Conservation (phyloP, 768 basidiomycete species). For the Pisolithus tinctorius region DNA sequence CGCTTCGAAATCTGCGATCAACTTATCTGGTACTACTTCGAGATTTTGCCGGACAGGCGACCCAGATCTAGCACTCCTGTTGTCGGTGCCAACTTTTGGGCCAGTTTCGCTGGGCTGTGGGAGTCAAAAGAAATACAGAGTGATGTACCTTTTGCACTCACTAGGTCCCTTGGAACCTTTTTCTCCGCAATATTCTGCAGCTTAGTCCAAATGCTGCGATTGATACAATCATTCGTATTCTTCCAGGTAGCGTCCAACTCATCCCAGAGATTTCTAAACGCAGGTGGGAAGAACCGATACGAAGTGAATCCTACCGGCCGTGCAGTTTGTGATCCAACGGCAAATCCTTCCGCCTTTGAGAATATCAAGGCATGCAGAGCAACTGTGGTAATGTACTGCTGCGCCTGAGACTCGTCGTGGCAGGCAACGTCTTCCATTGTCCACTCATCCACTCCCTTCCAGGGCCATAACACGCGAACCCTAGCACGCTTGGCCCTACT, state of each 20-base stretch:
- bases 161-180: slow-evolving; percentile 34
- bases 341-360: slow-evolving; percentile 57
- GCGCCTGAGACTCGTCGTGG: slow-evolving; percentile 68
- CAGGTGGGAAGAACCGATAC: slow-evolving; percentile 72
- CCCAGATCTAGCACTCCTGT: slow-evolving; percentile 10
- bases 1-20: slow-evolving; percentile 52
- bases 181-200: slow-evolving; percentile 55
- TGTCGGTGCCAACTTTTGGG: slow-evolving; percentile 14
- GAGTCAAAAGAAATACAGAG: background rate
- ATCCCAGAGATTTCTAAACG: slow-evolving; percentile 88
- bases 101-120: slow-evolving; percentile 11
- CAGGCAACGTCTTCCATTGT: slow-evolving; percentile 84
- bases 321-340: slow-evolving; percentile 35
- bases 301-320: slow-evolving; percentile 51
- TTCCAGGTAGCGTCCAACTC: slow-evolving; percentile 70
- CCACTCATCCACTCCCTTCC: slow-evolving; percentile 57
- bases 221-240: slow-evolving; percentile 50
- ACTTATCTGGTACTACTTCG: slow-evolving; percentile 35
- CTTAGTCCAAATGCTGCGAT: slow-evolving; percentile 66
- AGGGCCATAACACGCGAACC: slow-evolving; percentile 70
- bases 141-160: background rate
- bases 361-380: slow-evolving; percentile 78
- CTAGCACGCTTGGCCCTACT: slow-evolving; percentile 71
- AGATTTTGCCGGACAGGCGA: slow-evolving; percentile 6
- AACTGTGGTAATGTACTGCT: slow-evolving; percentile 82